Percentiles rank a stretch among this genome's conserved stretches.
Conservation (phyloP, 192 early-diverging fungal species). For the Podila minutissima region DNA sequence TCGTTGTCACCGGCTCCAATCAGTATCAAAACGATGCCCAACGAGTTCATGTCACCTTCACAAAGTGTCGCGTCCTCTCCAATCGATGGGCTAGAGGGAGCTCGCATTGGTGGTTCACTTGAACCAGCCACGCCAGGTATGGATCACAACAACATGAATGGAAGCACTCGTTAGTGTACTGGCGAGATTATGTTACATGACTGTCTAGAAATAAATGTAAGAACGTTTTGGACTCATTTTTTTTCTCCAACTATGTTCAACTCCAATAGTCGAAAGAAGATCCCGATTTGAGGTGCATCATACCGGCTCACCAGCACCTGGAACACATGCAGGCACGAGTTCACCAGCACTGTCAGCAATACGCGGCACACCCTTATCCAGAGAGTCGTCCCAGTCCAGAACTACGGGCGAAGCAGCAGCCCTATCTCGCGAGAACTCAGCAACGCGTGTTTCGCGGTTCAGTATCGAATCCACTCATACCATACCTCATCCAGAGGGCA, state of each 20-base stretch:
- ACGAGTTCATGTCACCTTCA: slow-evolving; percentile 15
- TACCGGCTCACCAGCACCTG: slow-evolving; percentile 6
- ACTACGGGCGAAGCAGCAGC: slow-evolving; percentile 12
- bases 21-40: slow-evolving; percentile 17
- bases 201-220: slow-evolving; percentile 4
- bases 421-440: slow-evolving; percentile 24
- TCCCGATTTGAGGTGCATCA: slow-evolving; percentile 50
- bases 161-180: not conserved
- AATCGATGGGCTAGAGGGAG: slow-evolving; percentile 19
- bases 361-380: slow-evolving; percentile 18
- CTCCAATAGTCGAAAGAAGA: slow-evolving; percentile 37
- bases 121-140: slow-evolving; percentile 15
- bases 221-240: not conserved
- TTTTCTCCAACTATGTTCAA: not conserved
- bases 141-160: not conserved
- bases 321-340: slow-evolving; percentile 3
- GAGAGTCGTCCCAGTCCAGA: slow-evolving; percentile 26
- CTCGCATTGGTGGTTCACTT: slow-evolving; percentile 19
- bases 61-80: slow-evolving; percentile 20
- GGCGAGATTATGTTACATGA: not conserved
- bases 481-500: not conserved
- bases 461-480: slow-evolving; percentile 19
- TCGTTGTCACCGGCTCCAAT: slow-evolving; percentile 14
- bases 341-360: slow-evolving; percentile 7
- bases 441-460: slow-evolving; percentile 25